Percentiles rank a stretch among this genome's conserved stretches.
phyloP scores from a whole-genome alignment of 2,329 filamentous ascomycete species.

The Escovopsis sp. region DNA sequence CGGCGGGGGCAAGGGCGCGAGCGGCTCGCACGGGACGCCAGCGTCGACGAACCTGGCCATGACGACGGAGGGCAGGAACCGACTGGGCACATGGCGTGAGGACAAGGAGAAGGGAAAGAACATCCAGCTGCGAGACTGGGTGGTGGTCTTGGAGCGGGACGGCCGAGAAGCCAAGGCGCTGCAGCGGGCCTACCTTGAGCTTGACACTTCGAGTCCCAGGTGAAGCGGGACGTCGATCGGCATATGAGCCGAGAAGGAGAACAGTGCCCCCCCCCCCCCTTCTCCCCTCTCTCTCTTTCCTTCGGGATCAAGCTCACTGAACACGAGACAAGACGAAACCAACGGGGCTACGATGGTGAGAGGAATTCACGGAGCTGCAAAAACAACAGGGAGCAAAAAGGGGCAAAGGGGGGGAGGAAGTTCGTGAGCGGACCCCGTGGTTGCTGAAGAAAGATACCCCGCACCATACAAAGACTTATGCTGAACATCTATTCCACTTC shows the following conservation, averaged over 20 bases:
- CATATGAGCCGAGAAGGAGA: not conserved
- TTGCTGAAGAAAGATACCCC: constrained; percentile 16
- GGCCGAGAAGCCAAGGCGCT: constrained; percentile 50
- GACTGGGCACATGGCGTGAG: constrained; percentile 64
- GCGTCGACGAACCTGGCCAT: constrained; percentile 25
- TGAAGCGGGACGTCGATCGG: constrained; percentile 9
- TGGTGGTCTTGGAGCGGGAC: constrained; percentile 66
- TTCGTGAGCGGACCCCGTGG: constrained; percentile 1
- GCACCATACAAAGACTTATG: constrained; percentile 11
- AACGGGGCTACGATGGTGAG: no score
- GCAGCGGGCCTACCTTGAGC: constrained; percentile 39
- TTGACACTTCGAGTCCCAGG: constrained; percentile 35
- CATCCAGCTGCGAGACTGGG: constrained; percentile 74
- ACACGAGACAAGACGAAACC: no score
- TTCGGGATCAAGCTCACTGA: no score
- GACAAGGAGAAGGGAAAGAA: constrained; percentile 60
- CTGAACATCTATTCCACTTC: not conserved
- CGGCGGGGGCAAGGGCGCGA: constrained; percentile 20
- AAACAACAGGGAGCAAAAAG: not conserved
- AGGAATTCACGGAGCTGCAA: no score
- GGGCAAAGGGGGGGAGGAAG: constrained; percentile 8
- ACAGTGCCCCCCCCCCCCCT: not conserved
- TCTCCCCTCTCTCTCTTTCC: no score
- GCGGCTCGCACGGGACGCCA: constrained; percentile 17
- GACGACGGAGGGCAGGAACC: constrained; percentile 44